Percentiles rank a stretch among this genome's conserved stretches.
Evolutionary conservation across 225 moss, liverwort and hornwort species (phyloP).

Genomic region (Bryum argenteum): DNA sequence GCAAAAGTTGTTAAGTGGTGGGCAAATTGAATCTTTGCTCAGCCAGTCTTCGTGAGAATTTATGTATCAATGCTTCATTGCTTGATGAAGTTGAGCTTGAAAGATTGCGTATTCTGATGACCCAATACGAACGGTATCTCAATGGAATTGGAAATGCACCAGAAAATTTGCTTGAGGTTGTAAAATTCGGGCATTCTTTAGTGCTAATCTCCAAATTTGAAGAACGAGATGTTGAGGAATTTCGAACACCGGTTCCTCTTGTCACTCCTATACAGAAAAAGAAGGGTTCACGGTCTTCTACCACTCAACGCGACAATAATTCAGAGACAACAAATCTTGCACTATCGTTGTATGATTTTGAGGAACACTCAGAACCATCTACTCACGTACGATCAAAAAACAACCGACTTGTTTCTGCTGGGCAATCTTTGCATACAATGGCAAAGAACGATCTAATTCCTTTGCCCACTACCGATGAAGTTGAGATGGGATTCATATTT

Average conservation of each 20-base stretch:
- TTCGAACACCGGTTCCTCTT: neutral
- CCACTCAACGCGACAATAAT: neutral
- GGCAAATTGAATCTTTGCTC: neutral
- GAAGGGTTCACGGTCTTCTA: neutral
- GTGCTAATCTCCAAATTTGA: neutral
- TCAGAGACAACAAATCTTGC: neutral
- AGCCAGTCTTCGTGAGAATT: neutral
- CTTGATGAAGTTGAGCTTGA: neutral
- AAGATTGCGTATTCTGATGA: neutral
- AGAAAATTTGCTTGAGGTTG: neutral
- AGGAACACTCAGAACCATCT: neutral
- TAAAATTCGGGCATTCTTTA: too few relatives aligned
- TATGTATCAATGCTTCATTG: neutral
- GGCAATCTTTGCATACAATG: neutral
- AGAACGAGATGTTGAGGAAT: neutral
- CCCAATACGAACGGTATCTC: too few relatives aligned
- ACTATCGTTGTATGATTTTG: neutral
- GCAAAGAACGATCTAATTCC: neutral
- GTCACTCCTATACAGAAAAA: neutral
- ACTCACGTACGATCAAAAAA: neutral
- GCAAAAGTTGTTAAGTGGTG: neutral
- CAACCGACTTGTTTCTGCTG: neutral
- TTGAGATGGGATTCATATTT: constrained; percentile 3
- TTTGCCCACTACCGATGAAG: constrained; percentile 1
- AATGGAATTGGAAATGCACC: neutral